Evolutionary conservation across 2,329 filamentous ascomycete genomes (phyloP), one percentile per base, ranked within the genome.

Genomic region (Penicillium olsonii): DNA sequence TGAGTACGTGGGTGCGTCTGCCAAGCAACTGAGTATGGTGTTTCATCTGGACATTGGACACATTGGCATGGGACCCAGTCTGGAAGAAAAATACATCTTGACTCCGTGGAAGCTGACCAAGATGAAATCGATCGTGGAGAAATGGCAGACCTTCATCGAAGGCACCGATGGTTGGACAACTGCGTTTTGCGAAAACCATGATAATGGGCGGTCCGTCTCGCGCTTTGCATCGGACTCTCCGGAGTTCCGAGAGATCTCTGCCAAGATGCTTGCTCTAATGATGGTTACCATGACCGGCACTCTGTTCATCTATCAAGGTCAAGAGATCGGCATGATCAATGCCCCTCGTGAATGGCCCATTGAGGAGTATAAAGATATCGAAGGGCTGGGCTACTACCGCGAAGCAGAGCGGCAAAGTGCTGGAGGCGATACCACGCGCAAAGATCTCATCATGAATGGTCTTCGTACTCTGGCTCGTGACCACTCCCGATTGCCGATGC

Each of bases 1-100:
- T 6, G 62, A 75, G 15, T 87, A 86, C 54, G 81, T 87, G 11
- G 76, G 78, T 4, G 77, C 81, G 0, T 70, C 75, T 20, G 78
- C 80, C 42, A 78, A 78, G 50, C 81, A 87, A 65, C 70, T 88
- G 34, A 80, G 83, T 62, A 88, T 88, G 85, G 82, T 87, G 2
- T 88, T 88, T 66, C 82, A 63, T 15, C 41, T 63, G 26, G 59
- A 62, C 51, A 75, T 83, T 2, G 80, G 54, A 4, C 54, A 60
- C 26, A 55, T 85, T 12, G 78, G 83, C 57, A 68, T 84, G 14
- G 83, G 78, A 1, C 67, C 73, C 19, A 78, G 42, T 6, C 45
- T 45, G 64, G 70, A 57, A 68, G 73, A 82, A 60, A 74, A 78
- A 47, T 79, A 76, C 24, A 66, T 71, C 5, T 71, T 61, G n/a